Conservation (phyloP, 345 rosid species). For the Ailanthus altissimus region DNA sequence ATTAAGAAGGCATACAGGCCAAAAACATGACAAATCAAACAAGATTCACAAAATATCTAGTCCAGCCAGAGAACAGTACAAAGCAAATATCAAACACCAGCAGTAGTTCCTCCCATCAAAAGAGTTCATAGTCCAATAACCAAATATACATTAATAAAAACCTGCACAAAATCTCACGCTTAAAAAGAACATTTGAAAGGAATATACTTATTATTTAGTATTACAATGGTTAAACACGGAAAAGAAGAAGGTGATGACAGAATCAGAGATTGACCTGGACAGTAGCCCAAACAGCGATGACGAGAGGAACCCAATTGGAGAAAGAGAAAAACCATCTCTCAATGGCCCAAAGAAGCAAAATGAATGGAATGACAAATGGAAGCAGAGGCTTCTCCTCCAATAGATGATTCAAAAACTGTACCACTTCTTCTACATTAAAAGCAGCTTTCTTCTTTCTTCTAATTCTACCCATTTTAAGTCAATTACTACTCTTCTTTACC, state of each 20-base stretch:
- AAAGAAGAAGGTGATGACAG: neutral
- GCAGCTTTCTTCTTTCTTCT: slow-evolving; percentile 40
- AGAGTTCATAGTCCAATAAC: neutral
- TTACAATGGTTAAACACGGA: neutral
- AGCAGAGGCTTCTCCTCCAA: slow-evolving; percentile 62
- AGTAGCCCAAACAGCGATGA: slow-evolving; percentile 87
- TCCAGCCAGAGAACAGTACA: neutral
- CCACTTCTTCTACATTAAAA: slow-evolving; percentile 41
- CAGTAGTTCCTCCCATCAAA: neutral
- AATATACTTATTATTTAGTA: neutral
- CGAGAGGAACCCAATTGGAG: slow-evolving; percentile 92
- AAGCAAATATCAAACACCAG: neutral
- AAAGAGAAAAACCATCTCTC: slow-evolving; percentile 91
- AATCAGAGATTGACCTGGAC: slow-evolving; percentile 53
- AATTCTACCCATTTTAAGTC: slow-evolving; percentile 40
- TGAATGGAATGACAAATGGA: slow-evolving; percentile 56
- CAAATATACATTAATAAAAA: neutral
- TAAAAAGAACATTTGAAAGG: neutral
- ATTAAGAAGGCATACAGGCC: neutral
- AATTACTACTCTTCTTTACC: neutral
- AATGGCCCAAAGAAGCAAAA: slow-evolving; percentile 66
- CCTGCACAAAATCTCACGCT: neutral
- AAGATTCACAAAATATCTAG: too few species aligned
- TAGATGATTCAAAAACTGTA: slow-evolving; percentile 57
- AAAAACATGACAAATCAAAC: neutral